These are phyloP conservation scores for Metarhizium guizhouense DNA, from an alignment of 2,329 filamentous ascomycete genomes.

Conservation along the genomic window DNA sequence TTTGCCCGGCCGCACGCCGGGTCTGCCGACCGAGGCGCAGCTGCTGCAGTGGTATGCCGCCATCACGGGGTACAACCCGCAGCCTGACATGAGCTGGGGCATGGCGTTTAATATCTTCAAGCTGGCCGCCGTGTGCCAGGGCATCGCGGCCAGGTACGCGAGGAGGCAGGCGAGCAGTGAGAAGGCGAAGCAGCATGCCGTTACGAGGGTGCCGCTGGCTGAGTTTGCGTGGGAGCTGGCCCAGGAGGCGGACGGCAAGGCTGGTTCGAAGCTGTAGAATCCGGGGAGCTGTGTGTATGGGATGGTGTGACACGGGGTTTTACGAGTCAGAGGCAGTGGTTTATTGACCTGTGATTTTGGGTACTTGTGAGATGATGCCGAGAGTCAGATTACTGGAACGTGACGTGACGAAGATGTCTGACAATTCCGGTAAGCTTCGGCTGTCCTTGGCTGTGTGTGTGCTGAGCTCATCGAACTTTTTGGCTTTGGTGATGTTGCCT, in stretches of 20 bases:
- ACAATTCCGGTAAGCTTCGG: too few relatives aligned
- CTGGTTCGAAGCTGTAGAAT: slow-evolving; percentile 17
- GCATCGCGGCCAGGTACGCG: slow-evolving; percentile 84
- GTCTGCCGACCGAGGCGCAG: slow-evolving; percentile 41
- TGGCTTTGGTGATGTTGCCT: too few relatives aligned
- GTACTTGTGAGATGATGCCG: too few relatives aligned
- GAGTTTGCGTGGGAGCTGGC: slow-evolving; percentile 72
- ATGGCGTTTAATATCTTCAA: slow-evolving; percentile 55
- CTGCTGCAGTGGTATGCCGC: slow-evolving; percentile 32
- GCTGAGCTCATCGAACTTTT: too few relatives aligned
- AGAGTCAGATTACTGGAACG: too few relatives aligned
- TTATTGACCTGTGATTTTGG: too few relatives aligned
- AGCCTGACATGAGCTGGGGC: slow-evolving; percentile 50
- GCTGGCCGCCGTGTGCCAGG: slow-evolving; percentile 61
- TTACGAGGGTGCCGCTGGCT: slow-evolving; percentile 61
- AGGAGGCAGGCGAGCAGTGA: slow-evolving; percentile 81
- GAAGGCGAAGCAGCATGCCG: slow-evolving; percentile 64
- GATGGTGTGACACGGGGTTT: too few relatives aligned
- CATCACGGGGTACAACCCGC: slow-evolving; percentile 61
- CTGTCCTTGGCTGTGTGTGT: too few relatives aligned
- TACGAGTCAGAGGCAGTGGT: too few relatives aligned
- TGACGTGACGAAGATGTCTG: too few relatives aligned
- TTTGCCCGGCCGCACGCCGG: slow-evolving; percentile 52
- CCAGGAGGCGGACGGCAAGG: slow-evolving; percentile 27
- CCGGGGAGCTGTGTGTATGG: too few relatives aligned